Base-by-base conservation (phyloP, 768 basidiomycete species). In the Pulveroboletus sp. region DNA sequence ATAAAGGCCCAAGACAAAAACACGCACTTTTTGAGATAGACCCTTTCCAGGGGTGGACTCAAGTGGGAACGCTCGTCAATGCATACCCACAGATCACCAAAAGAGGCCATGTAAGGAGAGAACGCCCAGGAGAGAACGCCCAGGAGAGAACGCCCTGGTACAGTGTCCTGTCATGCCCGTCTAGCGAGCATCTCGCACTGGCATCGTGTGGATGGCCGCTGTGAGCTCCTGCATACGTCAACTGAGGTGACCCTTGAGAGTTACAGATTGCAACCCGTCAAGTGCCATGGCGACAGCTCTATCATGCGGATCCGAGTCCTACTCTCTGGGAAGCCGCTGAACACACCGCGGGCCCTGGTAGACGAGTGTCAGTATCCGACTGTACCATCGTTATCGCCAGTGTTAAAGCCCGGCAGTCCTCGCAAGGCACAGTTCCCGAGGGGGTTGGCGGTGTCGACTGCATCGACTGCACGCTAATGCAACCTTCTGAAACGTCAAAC, bases 41-140 rank as follows among this genome's bases (percentile, higher is more conserved):
- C 31, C 46, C 43, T 42, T 50, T 31, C 15, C 55, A 52, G 49
- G 55, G 56, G 41, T 8, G 40, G 38, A 18, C 26, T 30, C 31
- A 8, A 50, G 35, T 45, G 31, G 24, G 41, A 39, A 14, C 18
- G 14, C 26, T 17, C 11, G 18, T 21, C 12, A 42, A 37, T 1
- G 8, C n/a, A 36, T 27, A 18, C 43, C 26, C 47, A 51, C 39
- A 28, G 10, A 15, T 18, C 5, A 28, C 55, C 39, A 10, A 46
- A 55, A 46, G 52, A 18, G 55, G 38, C 6, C 27, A 32, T 21
- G 32, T 37, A 28, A 33, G 21, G 36, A 37, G 26, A 28, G 17
- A n/a, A n/a, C 26, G n/a, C 41, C 28, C 26, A 33, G 21, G 36
- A 37, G 26, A 28, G 17, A n/a, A n/a, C 26, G n/a, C 41, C 28